Evolutionary conservation across 768 basidiomycete genomes (phyloP).

Genomic region (Termitomyces sp.): DNA sequence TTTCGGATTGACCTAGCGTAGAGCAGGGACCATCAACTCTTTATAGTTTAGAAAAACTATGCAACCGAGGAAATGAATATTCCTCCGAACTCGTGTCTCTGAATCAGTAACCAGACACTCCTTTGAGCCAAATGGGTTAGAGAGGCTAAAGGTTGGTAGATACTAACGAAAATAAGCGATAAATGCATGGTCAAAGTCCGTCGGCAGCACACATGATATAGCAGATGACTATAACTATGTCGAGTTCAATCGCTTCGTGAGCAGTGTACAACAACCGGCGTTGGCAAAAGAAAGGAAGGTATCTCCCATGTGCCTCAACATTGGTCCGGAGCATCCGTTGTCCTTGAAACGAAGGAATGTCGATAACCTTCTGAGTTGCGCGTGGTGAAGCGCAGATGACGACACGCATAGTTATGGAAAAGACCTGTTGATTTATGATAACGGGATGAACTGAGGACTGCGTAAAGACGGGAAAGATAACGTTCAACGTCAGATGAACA

Average conservation of each 20-base stretch:
- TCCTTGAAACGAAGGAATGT: neutral
- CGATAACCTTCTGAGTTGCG: neutral
- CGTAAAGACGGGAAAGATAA: neutral
- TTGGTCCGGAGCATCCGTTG: neutral
- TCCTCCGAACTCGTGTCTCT: neutral
- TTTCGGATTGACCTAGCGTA: neutral
- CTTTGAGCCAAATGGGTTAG: conserved; percentile 4
- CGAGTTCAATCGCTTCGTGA: neutral
- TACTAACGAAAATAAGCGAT: neutral
- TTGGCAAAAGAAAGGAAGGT: neutral
- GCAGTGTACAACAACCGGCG: neutral
- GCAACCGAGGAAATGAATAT: neutral
- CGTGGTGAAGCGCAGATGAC: neutral
- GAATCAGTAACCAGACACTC: neutral
- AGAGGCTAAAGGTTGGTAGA: neutral
- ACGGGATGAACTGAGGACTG: neutral
- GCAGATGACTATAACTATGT: neutral
- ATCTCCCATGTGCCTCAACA: neutral
- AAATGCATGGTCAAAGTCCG: neutral
- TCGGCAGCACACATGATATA: conserved; percentile 1
- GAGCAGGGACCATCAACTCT: neutral
- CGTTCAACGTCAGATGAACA: neutral
- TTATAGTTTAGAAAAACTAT: conserved; percentile 10
- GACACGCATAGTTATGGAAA: neutral
- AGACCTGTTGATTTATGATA: neutral